These are phyloP conservation scores for Fusarium verticillioides DNA, from an alignment of 2,329 filamentous ascomycete genomes.

Conservation along the genomic window DNA sequence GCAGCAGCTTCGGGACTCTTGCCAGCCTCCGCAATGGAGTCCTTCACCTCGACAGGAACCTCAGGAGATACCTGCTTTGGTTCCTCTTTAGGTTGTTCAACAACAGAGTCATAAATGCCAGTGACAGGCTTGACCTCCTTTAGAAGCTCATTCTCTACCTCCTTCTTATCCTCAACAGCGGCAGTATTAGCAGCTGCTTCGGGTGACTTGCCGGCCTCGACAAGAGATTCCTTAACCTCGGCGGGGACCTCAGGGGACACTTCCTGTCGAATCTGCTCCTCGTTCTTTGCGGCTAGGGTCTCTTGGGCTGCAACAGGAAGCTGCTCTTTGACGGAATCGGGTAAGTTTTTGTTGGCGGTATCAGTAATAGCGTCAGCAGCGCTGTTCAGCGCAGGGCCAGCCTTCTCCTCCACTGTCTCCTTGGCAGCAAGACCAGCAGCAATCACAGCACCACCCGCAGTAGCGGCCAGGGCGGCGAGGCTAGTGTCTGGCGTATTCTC, in stretches of 20 bases:
- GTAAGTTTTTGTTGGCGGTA: slow-evolving; percentile 60
- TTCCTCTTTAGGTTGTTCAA: slow-evolving; percentile 37
- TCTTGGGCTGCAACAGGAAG: slow-evolving; percentile 63
- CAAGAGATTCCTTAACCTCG: slow-evolving; percentile 68
- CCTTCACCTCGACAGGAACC: slow-evolving; percentile 67
- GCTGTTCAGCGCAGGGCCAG: slow-evolving; percentile 51
- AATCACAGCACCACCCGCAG: slow-evolving; percentile 47
- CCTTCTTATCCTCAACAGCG: slow-evolving; percentile 80
- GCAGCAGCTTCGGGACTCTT: slow-evolving; percentile 74
- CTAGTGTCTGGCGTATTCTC: slow-evolving; percentile 55
- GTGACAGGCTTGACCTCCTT: slow-evolving; percentile 64
- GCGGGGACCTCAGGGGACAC: slow-evolving; percentile 63
- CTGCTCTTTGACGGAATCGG: slow-evolving; percentile 63
- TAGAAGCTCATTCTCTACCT: slow-evolving; percentile 78
- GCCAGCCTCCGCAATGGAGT: slow-evolving; percentile 76
- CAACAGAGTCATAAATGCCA: slow-evolving; percentile 34
- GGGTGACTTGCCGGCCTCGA: slow-evolving; percentile 68
- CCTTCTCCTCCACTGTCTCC: slow-evolving; percentile 51
- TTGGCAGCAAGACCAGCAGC: slow-evolving; percentile 49
- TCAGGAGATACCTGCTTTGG: slow-evolving; percentile 50
- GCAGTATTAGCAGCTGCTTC: slow-evolving; percentile 77
- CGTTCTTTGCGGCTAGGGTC: slow-evolving; percentile 56
- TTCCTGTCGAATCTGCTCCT: slow-evolving; percentile 56
- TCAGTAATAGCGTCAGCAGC: slow-evolving; percentile 52
- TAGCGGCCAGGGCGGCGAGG: slow-evolving; percentile 53